Evolutionary conservation across 129 eudicot genomes (phyloP).

Genomic region (Logfia minima): DNA sequence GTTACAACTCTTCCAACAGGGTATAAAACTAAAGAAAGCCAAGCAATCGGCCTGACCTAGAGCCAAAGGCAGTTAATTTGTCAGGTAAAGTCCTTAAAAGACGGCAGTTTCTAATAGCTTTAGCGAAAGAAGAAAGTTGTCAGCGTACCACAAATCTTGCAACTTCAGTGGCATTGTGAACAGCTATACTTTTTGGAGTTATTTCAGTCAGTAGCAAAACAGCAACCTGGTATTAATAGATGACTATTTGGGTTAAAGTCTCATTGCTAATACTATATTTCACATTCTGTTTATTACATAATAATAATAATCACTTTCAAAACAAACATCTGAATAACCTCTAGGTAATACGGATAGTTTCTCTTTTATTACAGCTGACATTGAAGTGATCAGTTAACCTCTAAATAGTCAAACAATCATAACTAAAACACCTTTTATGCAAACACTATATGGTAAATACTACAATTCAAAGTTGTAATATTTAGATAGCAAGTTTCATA

Average conservation of each 20-base stretch:
- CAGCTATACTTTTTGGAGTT: slow-evolving; percentile 98
- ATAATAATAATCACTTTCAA: too few species aligned
- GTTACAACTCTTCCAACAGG: slow-evolving; percentile 98
- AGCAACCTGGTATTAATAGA: slow-evolving; percentile 59
- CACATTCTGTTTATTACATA: too few species aligned
- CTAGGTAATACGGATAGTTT: too few species aligned
- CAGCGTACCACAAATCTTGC: slow-evolving; percentile 96
- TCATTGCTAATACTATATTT: neutral
- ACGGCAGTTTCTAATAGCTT: neutral
- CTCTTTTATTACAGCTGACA: neutral
- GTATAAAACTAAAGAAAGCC: slow-evolving; percentile 91
- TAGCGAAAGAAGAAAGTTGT: slow-evolving; percentile 23
- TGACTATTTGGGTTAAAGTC: neutral
- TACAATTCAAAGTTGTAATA: neutral
- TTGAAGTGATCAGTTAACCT: neutral
- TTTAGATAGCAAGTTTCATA: neutral
- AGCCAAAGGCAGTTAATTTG: slow-evolving; percentile 38
- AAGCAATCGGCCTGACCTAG: slow-evolving; percentile 98
- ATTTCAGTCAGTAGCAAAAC: slow-evolving; percentile 94
- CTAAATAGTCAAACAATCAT: neutral
- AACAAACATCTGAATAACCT: neutral
- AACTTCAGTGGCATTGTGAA: slow-evolving; percentile 97
- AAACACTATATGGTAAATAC: neutral
- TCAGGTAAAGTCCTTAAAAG: slow-evolving; percentile 24
- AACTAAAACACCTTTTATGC: neutral